A percentile compares a stretch with the other conserved stretches of the same genome.
Conservation (phyloP, 140 eudicot species). For the Bidens hawaiensis region DNA sequence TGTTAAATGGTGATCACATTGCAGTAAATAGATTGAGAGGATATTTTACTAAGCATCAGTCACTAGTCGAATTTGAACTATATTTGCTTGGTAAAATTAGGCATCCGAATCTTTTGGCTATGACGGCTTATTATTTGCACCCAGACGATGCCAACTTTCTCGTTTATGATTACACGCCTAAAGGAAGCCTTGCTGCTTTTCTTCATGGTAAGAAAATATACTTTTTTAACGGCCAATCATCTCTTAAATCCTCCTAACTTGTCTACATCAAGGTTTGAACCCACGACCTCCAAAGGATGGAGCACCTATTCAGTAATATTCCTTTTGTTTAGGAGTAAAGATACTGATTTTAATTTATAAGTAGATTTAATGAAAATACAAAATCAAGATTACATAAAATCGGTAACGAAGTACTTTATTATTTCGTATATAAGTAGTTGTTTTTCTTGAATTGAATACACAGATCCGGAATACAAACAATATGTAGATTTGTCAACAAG, state of each 20-base stretch:
- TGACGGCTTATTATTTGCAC: constrained; percentile 62
- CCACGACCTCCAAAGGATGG: no score
- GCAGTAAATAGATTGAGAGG: constrained; percentile 55
- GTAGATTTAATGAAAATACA: no score
- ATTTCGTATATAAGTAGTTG: not conserved
- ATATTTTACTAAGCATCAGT: not conserved
- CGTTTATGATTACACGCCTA: not conserved
- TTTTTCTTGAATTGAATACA: not conserved
- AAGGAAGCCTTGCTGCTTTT: not conserved
- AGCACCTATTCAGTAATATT: no score
- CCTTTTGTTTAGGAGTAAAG: no score
- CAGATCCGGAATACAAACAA: not conserved
- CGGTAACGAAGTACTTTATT: no score
- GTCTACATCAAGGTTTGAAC: no score
- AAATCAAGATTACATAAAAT: no score
- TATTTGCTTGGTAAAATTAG: constrained; percentile 49
- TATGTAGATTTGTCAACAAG: not conserved
- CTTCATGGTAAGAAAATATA: not conserved
- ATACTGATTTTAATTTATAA: no score
- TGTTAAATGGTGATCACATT: constrained; percentile 72
- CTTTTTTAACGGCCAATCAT: no score
- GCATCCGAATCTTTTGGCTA: constrained; percentile 55
- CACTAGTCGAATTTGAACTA: constrained; percentile 49
- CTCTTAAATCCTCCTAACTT: no score
- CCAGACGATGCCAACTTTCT: constrained; percentile 55